Conservation (phyloP, 192 early-diverging fungal species). For the Umbelopsis sp. region DNA sequence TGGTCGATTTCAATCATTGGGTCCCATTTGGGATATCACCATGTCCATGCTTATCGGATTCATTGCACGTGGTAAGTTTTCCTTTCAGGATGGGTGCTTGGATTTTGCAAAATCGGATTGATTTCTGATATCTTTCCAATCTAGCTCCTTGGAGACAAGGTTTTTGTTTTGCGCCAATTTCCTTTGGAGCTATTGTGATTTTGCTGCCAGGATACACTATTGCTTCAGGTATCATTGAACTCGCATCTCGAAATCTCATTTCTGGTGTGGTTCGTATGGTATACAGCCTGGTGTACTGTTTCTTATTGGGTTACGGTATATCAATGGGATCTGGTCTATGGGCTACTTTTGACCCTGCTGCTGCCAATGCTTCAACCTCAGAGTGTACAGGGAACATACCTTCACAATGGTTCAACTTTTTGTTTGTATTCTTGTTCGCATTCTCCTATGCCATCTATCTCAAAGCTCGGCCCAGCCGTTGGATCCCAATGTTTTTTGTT, state of each 20-base stretch:
- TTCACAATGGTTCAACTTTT: constrained; percentile 42
- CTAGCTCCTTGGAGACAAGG: constrained; percentile 43
- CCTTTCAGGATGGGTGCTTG: too few relatives aligned
- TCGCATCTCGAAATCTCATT: constrained; percentile 88
- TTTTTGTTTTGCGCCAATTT: constrained; percentile 67
- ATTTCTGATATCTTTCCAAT: not conserved
- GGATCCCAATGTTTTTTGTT: constrained; percentile 71
- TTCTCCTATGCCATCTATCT: constrained; percentile 46
- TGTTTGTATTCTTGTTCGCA: constrained; percentile 56
- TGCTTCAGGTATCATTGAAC: constrained; percentile 83
- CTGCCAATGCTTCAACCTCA: constrained; percentile 11
- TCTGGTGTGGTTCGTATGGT: constrained; percentile 87
- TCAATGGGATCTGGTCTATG: constrained; percentile 64
- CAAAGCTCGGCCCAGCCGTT: constrained; percentile 60
- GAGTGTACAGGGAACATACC: constrained; percentile 10
- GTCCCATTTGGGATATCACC: constrained; percentile 51
- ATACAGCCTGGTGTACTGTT: constrained; percentile 77
- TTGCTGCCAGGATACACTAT: constrained; percentile 79
- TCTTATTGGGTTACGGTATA: constrained; percentile 77
- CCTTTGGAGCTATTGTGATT: constrained; percentile 64
- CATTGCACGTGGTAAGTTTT: constrained; percentile 33
- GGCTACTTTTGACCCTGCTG: constrained; percentile 46
- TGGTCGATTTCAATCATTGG: constrained; percentile 48
- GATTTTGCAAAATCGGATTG: not conserved
- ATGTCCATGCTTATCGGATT: constrained; percentile 50